A percentile compares a stretch with the other conserved stretches of the same genome.
Conservation (phyloP, 495 filamentous ascomycete species). For the Lepraria neglecta region DNA sequence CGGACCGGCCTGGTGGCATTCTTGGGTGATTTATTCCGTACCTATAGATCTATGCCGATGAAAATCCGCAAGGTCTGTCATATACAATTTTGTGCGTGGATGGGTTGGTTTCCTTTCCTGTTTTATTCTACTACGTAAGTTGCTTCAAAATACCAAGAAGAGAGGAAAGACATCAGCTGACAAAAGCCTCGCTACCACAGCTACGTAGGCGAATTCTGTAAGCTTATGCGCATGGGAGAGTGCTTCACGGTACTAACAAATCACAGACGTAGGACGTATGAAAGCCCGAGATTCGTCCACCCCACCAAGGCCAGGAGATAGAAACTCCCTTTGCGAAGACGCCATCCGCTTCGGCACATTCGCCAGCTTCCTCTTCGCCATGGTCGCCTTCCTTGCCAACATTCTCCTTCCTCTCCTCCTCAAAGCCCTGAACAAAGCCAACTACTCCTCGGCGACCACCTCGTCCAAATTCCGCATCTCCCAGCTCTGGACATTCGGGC, state of each 20-base stretch:
- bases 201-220: conserved; percentile 21
- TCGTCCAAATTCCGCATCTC: conserved; percentile 59
- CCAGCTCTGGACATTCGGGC: conserved; percentile 60
- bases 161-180: conserved; percentile 41
- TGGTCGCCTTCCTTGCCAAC: conserved; percentile 58
- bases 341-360: conserved; percentile 25
- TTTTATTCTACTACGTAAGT: conserved; percentile 94
- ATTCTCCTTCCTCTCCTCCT: conserved; percentile 62
- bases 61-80: conserved; percentile 86
- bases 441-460: conserved; percentile 48
- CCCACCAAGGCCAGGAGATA: not conserved
- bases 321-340: conserved; percentile 10
- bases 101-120: conserved; percentile 72
- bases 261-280: conserved; percentile 2
- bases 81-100: conserved; percentile 92
- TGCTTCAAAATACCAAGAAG: conserved; percentile 61
- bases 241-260: conserved; percentile 54
- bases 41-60: conserved; percentile 56
- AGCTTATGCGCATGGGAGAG: conserved; percentile 33
- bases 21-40: conserved; percentile 29
- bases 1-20: conserved; percentile 50
- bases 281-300: conserved; percentile 39
- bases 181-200: conserved; percentile 45
- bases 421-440: conserved; percentile 48
- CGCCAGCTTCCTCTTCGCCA: conserved; percentile 52